Evolutionary conservation across 306 rosid species (phyloP).

Genomic region (Cucurbita argyrosperma): DNA sequence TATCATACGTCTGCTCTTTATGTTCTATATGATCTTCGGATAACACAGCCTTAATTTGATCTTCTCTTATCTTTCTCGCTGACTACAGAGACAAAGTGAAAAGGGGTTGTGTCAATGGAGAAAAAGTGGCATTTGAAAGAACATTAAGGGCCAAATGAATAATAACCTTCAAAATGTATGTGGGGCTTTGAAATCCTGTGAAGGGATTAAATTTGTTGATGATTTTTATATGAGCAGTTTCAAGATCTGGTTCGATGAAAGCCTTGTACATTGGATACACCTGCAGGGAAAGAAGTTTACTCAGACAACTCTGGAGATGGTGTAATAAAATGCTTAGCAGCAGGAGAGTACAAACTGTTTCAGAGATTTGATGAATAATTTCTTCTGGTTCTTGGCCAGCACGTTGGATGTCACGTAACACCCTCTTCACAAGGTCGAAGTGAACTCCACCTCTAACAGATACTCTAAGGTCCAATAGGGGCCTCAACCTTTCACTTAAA

Average conservation of each 20-base stretch:
- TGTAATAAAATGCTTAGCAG: slow-evolving; percentile 7
- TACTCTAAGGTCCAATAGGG: slow-evolving; percentile 80
- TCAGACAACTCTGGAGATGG: background rate
- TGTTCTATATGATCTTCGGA: slow-evolving; percentile 65
- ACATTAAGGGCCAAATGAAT: background rate
- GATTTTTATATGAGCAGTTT: slow-evolving; percentile 87
- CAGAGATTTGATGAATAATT: slow-evolving; percentile 97
- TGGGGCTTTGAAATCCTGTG: slow-evolving; percentile 91
- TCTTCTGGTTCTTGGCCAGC: slow-evolving; percentile 99
- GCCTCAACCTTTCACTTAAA: slow-evolving; percentile 81
- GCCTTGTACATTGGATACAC: slow-evolving; percentile 99
- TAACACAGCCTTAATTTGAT: slow-evolving; percentile 55
- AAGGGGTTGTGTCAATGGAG: background rate
- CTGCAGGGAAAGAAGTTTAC: slow-evolving; percentile 21
- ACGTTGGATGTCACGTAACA: slow-evolving; percentile 88
- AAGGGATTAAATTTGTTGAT: slow-evolving; percentile 91
- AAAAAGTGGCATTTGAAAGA: slow-evolving; percentile 5
- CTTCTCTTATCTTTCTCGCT: slow-evolving; percentile 46
- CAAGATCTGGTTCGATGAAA: slow-evolving; percentile 94
- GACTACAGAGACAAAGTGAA: slow-evolving; percentile 44
- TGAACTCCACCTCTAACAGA: slow-evolving; percentile 99
- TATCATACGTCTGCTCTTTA: slow-evolving; percentile 82
- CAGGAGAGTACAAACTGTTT: slow-evolving; percentile 45
- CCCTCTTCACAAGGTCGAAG: slow-evolving; percentile 96
- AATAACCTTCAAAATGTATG: slow-evolving; percentile 79